These are phyloP conservation scores for Ophiostoma triangulosporum DNA, from an alignment of 2,329 filamentous ascomycete genomes.

Conservation along the genomic window DNA sequence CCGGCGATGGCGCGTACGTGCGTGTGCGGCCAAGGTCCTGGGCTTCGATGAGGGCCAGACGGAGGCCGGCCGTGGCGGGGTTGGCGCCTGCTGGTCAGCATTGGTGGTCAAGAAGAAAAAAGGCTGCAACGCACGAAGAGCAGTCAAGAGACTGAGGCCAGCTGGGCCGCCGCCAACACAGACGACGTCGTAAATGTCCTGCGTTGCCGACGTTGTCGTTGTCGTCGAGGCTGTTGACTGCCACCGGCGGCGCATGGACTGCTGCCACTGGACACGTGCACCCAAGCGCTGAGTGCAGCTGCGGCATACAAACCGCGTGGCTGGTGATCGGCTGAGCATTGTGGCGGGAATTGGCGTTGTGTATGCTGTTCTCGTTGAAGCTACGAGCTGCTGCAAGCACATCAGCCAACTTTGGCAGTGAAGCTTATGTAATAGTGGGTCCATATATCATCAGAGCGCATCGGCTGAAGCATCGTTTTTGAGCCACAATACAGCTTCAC, in stretches of 20 bases:
- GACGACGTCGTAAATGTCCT: slow-evolving; percentile 84
- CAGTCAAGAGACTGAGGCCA: slow-evolving; percentile 68
- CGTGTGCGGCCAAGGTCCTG: slow-evolving; percentile 65
- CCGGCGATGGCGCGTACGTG: slow-evolving; percentile 50
- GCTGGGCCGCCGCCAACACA: slow-evolving; percentile 84
- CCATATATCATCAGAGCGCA: background rate
- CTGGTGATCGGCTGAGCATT: slow-evolving; percentile 8
- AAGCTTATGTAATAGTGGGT: background rate
- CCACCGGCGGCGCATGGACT: slow-evolving; percentile 24
- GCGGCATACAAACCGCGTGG: slow-evolving; percentile 25
- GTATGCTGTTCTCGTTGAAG: background rate
- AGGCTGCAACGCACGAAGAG: slow-evolving; percentile 47
- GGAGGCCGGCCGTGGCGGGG: slow-evolving; percentile 59
- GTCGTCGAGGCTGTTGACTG: slow-evolving; percentile 1
- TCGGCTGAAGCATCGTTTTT: background rate
- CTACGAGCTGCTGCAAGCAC: background rate
- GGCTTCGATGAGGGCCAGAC: slow-evolving; percentile 78
- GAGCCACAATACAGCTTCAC: background rate
- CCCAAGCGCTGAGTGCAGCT: slow-evolving; percentile 29
- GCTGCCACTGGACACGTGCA: slow-evolving; percentile 18
- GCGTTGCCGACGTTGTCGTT: slow-evolving; percentile 17
- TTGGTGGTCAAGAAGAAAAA: background rate
- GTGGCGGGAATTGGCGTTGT: background rate
- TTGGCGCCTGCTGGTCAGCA: slow-evolving; percentile 46
- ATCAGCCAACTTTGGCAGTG: background rate